These are phyloP conservation scores for Penicillium turbatum DNA, from an alignment of 495 filamentous ascomycete species.

Conservation along the genomic window DNA sequence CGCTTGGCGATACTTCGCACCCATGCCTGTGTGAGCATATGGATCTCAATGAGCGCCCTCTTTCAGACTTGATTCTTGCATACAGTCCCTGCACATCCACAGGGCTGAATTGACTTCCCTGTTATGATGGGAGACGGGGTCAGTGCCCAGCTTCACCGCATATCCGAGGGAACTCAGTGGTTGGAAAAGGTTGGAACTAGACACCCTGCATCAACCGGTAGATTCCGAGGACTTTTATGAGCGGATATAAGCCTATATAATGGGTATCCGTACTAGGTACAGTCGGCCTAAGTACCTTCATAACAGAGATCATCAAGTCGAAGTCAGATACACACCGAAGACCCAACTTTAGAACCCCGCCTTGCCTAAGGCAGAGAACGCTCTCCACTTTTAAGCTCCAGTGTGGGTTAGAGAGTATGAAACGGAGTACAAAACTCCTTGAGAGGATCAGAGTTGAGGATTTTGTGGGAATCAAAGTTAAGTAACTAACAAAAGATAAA, in stretches of 20 bases:
- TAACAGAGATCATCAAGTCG: no score
- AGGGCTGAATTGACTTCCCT: slow-evolving; percentile 3
- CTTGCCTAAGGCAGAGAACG: slow-evolving; percentile 17
- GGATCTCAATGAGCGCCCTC: not conserved
- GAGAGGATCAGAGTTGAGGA: not conserved
- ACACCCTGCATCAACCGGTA: no score
- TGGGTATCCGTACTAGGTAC: no score
- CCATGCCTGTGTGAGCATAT: no score
- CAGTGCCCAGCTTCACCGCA: slow-evolving; percentile 8
- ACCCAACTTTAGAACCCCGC: slow-evolving; percentile 1
- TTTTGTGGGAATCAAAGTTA: not conserved
- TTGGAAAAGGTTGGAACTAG: not conserved
- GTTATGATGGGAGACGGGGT: not conserved
- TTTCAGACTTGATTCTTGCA: not conserved
- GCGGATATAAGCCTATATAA: not conserved
- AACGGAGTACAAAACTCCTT: slow-evolving; percentile 4
- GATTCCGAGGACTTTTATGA: no score
- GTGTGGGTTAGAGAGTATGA: slow-evolving; percentile 11
- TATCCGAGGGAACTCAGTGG: not conserved
- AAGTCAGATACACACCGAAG: slow-evolving; percentile 6
- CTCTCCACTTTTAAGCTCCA: slow-evolving; percentile 27
- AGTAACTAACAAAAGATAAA: not conserved
- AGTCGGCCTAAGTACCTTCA: no score
- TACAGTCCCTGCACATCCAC: not conserved
- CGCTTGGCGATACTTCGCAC: no score